Evolutionary conservation across 257 asterid species (phyloP), one percentile per base, ranked within the genome.

Genomic region (Knoxia roxburghii): DNA sequence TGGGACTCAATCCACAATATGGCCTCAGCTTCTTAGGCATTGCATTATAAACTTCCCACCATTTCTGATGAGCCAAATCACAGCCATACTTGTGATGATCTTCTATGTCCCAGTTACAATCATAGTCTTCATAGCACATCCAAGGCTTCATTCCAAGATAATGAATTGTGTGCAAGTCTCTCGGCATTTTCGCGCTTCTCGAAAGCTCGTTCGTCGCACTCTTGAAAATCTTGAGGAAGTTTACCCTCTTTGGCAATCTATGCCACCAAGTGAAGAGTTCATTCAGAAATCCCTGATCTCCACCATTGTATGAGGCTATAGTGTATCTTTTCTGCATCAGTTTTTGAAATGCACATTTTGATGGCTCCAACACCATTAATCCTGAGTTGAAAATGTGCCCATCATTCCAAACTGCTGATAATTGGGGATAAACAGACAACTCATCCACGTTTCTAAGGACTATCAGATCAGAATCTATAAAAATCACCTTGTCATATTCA

Each of bases 231-330:
- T 89, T 91, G 32, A 89, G 86, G 57, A 73, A 83, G 53, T 89
- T 89, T 54, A 79, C 9, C 79, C 64, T 72, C 1, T 80, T 68
- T 0, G 91, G 95, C 50, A 87, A 81, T 11, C 96, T 72, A 65
- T 91, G 98, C 98, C 98, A 91, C 98, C 98, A 91, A 6, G 61
- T 91, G 94, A n/a, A n/a, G n/a, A n/a, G n/a, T n/a, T n/a, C n/a
- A 64, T 89, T 91, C 26, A 89, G 69, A 66, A 82, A 91, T 37
- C 98, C 98, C 74, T 91, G 96, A 71, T 91, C 98, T 1, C 98
- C 98, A 0, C 98, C 95, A 40, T 91, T 91, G 80, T 91, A 86
- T 0, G 98, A 87, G 0, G 64, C 82, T 29, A 84, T 79, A 39
- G 41, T 69, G 71, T 49, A 32, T 74, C 86, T 82, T 71, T 81